Conservation (phyloP, 495 filamentous ascomycete species). For the Neurospora sp. region DNA sequence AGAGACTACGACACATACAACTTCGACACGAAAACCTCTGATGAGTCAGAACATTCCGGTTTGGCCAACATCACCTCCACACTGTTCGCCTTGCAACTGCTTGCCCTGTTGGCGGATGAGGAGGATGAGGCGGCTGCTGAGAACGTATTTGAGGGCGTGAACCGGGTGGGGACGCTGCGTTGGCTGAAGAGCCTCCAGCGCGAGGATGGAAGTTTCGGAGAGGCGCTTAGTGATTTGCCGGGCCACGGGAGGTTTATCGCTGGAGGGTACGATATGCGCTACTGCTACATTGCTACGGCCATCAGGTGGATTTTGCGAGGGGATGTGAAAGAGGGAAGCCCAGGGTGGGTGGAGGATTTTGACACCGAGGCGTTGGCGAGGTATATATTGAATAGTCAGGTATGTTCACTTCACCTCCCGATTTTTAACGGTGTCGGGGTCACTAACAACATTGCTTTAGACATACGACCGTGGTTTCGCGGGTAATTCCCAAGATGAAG, state of each 20-base stretch:
- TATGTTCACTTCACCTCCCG: background rate
- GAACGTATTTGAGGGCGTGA: constrained; percentile 42
- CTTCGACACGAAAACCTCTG: constrained; percentile 4
- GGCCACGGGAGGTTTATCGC: constrained; percentile 44
- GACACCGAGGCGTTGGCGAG: constrained; percentile 56
- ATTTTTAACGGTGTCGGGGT: background rate
- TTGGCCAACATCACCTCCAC: constrained; percentile 78
- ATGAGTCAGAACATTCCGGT: constrained; percentile 50
- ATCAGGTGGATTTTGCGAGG: constrained; percentile 77
- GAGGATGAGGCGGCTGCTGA: constrained; percentile 28
- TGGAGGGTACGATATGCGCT: constrained; percentile 76
- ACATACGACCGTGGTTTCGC: constrained; percentile 86
- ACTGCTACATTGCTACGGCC: constrained; percentile 71
- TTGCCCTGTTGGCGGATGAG: constrained; percentile 69
- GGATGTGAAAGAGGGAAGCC: constrained; percentile 38
- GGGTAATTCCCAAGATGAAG: constrained; percentile 71
- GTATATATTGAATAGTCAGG: constrained; percentile 54
- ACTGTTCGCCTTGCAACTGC: constrained; percentile 69
- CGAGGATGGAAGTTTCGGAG: constrained; percentile 82
- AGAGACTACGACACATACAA: constrained; percentile 26
- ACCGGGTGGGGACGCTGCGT: constrained; percentile 52
- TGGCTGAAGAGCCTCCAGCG: constrained; percentile 77
- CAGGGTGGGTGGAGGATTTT: constrained; percentile 56
- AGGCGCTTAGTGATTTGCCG: constrained; percentile 49
- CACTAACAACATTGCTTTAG: constrained; percentile 34